phyloP scores from a whole-genome alignment of 768 basidiomycete species.

The Leccinum obscurum region DNA sequence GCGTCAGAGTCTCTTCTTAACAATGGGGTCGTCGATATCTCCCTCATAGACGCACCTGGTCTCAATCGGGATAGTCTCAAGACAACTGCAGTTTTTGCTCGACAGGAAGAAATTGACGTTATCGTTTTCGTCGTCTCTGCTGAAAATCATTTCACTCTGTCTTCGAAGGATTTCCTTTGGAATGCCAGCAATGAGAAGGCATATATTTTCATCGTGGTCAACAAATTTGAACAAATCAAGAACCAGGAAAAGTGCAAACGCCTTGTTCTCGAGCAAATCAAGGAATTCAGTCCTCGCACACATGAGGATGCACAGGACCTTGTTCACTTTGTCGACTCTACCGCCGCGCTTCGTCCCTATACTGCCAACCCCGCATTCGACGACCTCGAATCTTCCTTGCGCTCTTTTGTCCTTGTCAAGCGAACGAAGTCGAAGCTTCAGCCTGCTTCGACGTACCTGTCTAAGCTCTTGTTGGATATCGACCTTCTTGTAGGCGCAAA shows the following conservation, averaged over 20 bases:
- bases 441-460: constrained; percentile 89
- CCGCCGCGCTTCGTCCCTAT: constrained; percentile 65
- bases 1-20: constrained; percentile 84
- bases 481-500: constrained; percentile 87
- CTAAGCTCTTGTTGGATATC: constrained; percentile 86
- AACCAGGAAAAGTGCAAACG: constrained; percentile 93
- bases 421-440: constrained; percentile 95
- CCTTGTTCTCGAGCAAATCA: constrained; percentile 90
- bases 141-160: constrained; percentile 97
- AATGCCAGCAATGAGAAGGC: constrained; percentile 97
- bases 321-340: constrained; percentile 98
- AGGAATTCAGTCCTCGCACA: constrained; percentile 86
- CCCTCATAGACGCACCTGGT: constrained; percentile 97
- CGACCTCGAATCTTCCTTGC: constrained; percentile 84
- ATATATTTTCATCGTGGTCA: constrained; percentile 97
- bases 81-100: constrained; percentile 93
- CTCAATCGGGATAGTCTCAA: constrained; percentile 93
- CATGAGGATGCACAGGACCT: constrained; percentile 90
- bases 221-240: constrained; percentile 94
- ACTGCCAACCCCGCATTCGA: constrained; percentile 73
- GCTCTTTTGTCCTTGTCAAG: constrained; percentile 95
- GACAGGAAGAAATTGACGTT: constrained; percentile 98
- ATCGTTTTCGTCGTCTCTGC: constrained; percentile 97
- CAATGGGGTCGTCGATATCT: constrained; percentile 96
- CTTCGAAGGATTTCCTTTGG: constrained; percentile 90